phyloP scores from a whole-genome alignment of 2,329 filamentous ascomycete genomes.

The Zopfia rhizophila region DNA sequence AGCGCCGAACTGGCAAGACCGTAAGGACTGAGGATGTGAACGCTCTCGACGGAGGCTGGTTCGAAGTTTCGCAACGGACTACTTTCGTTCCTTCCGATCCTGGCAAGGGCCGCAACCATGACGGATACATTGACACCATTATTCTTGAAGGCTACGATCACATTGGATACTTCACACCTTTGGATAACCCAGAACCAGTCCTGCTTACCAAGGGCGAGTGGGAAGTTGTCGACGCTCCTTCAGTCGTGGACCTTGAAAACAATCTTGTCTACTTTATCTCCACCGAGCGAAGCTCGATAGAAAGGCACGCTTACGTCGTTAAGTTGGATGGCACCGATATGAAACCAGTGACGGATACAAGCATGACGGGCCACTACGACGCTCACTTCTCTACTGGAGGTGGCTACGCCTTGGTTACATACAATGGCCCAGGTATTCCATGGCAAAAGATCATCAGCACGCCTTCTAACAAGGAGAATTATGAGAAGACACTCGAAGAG shows the following conservation, averaged over 20 bases:
- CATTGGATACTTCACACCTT: slow-evolving; percentile 88
- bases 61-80: slow-evolving; percentile 90
- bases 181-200: slow-evolving; percentile 83
- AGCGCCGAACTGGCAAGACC: slow-evolving; percentile 76
- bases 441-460: slow-evolving; percentile 93
- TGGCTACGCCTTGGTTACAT: slow-evolving; percentile 85
- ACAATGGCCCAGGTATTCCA: slow-evolving; percentile 85
- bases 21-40: slow-evolving; percentile 83
- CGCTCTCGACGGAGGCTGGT: slow-evolving; percentile 94
- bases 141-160: slow-evolving; percentile 90
- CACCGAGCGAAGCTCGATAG: slow-evolving; percentile 86
- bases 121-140: slow-evolving; percentile 93
- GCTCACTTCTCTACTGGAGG: slow-evolving; percentile 86
- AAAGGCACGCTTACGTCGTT: slow-evolving; percentile 92
- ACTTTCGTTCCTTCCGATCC: slow-evolving; percentile 87
- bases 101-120: slow-evolving; percentile 76
- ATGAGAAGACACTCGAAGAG: slow-evolving; percentile 78
- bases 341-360: slow-evolving; percentile 77
- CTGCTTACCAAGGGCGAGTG: slow-evolving; percentile 89
- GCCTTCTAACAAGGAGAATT: slow-evolving; percentile 71
- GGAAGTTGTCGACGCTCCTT: slow-evolving; percentile 90
- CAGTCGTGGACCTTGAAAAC: slow-evolving; percentile 82
- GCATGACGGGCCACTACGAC: slow-evolving; percentile 78
- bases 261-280: slow-evolving; percentile 92
- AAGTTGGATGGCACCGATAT: slow-evolving; percentile 81